Base-by-base conservation (phyloP, 2,329 filamentous ascomycete species). In the Epichloe glyceriae region DNA sequence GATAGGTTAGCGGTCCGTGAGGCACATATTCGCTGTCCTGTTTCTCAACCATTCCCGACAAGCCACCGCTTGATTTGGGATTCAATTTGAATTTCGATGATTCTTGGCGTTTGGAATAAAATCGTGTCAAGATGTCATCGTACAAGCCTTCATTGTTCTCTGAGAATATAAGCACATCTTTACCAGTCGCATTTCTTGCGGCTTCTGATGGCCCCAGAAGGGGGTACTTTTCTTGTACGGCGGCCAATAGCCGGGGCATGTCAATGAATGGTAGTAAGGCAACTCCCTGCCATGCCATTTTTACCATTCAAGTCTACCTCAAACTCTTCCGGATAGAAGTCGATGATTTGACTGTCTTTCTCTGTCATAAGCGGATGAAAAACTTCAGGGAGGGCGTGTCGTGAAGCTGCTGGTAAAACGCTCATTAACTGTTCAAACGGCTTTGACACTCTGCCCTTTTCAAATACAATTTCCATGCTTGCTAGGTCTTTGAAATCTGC, bases 341-440 rank as follows among this genome's bases (percentile, higher is more conserved):
- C 91, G 57, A 95, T 88, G 59, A 98, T 97, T 46, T 89, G 83
- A 61, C 89, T 96, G 44, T 95, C 82, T 14, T 85, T 76, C 10
- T 94, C 76, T 26, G 83, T 85, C 93, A 98, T 98, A 17, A 98
- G 76, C 50, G 84, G 77, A 62, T 95, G 89, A 70, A 97, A 98
- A 2, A 87, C 78, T 52, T 85, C 77, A 0, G 93, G 93, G 45
- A 98, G 83, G 15, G 91, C 87, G 65, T 96, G 89, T 50, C 90
- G 88, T 12, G 91, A 97, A 3, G 87, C 88, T 4, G 93, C 90
- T 15, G 93, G 93, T 62, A 98, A 76, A 47, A 98, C 93, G 60
- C 93, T 94, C 93, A 98, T 98, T 47, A 98, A 74, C 67, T 98
- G 93, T 68, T 98, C 93, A 63, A 95, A 98, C 0, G 93, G 94